Evolutionary conservation across 2,329 filamentous ascomycete genomes (phyloP).

Genomic region (Hypoxylon sp.): DNA sequence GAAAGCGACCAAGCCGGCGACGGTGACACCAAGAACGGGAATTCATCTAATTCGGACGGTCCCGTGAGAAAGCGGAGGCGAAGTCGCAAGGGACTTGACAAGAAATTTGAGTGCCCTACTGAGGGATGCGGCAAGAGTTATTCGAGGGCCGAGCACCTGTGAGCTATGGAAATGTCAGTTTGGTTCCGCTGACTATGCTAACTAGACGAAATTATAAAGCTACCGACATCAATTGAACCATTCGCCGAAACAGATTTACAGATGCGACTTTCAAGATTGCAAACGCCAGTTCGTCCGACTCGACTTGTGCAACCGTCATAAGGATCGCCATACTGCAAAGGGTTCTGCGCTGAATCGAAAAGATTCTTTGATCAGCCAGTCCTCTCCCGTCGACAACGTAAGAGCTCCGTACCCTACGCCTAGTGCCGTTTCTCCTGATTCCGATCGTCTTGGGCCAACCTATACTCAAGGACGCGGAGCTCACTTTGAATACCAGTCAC

Average conservation of each 20-base stretch:
- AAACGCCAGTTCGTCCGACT: slow-evolving; percentile 92
- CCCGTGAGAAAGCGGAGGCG: slow-evolving; percentile 74
- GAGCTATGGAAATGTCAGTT: slow-evolving; percentile 53
- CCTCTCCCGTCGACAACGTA: slow-evolving; percentile 60
- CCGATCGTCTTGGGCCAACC: slow-evolving; percentile 61
- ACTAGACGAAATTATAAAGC: slow-evolving; percentile 55
- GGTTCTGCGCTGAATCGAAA: slow-evolving; percentile 83
- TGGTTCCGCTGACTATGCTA: slow-evolving; percentile 25
- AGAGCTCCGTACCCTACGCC: slow-evolving; percentile 60
- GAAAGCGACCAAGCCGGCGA: slow-evolving; percentile 60
- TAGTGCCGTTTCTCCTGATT: slow-evolving; percentile 65
- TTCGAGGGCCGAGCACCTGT: slow-evolving; percentile 95
- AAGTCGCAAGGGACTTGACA: slow-evolving; percentile 84
- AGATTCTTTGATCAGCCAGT: slow-evolving; percentile 73
- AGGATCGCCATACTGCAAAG: slow-evolving; percentile 84
- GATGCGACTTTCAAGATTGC: slow-evolving; percentile 93
- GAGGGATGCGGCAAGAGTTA: slow-evolving; percentile 96
- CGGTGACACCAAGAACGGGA: slow-evolving; percentile 60
- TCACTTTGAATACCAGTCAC: slow-evolving; percentile 63
- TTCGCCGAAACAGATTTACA: slow-evolving; percentile 94
- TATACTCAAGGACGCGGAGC: slow-evolving; percentile 60
- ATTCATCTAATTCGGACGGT: slow-evolving; percentile 69
- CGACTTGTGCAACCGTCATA: slow-evolving; percentile 89
- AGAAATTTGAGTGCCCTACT: slow-evolving; percentile 86
- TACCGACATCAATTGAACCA: slow-evolving; percentile 97